These are phyloP conservation scores for Teratosphaeria viscida DNA, from an alignment of 2,329 filamentous ascomycete species.

Conservation along the genomic window DNA sequence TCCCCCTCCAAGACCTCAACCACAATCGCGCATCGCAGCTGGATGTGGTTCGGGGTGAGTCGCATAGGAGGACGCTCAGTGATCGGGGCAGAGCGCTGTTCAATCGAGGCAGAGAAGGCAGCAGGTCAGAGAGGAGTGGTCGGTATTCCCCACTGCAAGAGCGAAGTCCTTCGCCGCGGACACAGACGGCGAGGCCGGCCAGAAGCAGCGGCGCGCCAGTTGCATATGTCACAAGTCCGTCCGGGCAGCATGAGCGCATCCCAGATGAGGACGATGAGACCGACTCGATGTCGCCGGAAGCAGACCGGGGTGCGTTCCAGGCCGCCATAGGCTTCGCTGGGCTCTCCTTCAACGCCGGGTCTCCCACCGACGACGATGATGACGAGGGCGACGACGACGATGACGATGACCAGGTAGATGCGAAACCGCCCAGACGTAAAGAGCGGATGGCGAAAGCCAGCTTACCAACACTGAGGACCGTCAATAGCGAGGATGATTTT, in stretches of 20 bases:
- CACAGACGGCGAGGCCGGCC: constrained; percentile 1
- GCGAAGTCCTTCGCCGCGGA: constrained; percentile 8
- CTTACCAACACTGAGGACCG: constrained; percentile 21
- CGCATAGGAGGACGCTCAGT: constrained; percentile 37
- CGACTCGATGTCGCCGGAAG: constrained; percentile 31
- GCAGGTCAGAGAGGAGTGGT: constrained; percentile 9
- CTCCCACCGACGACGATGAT: constrained; percentile 15
- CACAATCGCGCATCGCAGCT: constrained; percentile 15
- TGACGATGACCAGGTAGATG: constrained; percentile 9
- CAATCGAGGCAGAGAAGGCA: constrained; percentile 25
- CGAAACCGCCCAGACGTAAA: constrained; percentile 9
- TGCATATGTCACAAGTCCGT: constrained; percentile 28
- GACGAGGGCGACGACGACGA: constrained; percentile 10
- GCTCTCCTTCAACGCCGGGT: constrained; percentile 33
- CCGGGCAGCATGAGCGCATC: constrained; percentile 21
- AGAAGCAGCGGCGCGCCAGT: constrained; percentile 14
- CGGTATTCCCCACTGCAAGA: constrained; percentile 42
- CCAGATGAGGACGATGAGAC: constrained; percentile 28
- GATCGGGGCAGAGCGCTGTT: constrained; percentile 39
- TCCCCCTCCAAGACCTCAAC: constrained; percentile 55
- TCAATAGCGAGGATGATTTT: constrained; percentile 17
- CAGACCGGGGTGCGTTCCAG: constrained; percentile 38
- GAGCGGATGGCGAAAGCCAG: constrained; percentile 13
- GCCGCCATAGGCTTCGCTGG: constrained; percentile 39
- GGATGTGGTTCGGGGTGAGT: constrained; percentile 19